Percentiles rank a stretch among this genome's conserved stretches.
These are phyloP conservation scores for Escovopsis weberi DNA, from an alignment of 2,329 filamentous ascomycete species.

Conservation along the genomic window DNA sequence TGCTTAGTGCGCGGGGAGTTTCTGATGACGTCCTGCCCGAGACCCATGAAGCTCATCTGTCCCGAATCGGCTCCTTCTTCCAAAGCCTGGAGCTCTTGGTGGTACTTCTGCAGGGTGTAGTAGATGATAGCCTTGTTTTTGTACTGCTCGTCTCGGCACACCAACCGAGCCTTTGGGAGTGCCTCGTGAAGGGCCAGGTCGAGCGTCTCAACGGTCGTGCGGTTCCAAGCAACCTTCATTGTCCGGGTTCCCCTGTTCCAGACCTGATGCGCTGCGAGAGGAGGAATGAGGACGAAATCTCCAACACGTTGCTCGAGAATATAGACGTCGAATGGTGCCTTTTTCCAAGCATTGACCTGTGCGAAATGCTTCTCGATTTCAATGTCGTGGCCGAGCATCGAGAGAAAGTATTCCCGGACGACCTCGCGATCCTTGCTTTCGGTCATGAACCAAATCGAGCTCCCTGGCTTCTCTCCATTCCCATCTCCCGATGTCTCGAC, in stretches of 20 bases:
- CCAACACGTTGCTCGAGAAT: slow-evolving; percentile 81
- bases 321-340: slow-evolving; percentile 84
- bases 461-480: slow-evolving; percentile 67
- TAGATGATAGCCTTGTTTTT: slow-evolving; percentile 96
- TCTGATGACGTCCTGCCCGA: slow-evolving; percentile 30
- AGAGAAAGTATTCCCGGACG: slow-evolving; percentile 87
- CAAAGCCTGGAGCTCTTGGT: slow-evolving; percentile 39
- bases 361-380: slow-evolving; percentile 96
- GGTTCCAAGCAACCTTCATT: slow-evolving; percentile 97
- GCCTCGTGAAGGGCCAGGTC: slow-evolving; percentile 77
- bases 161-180: slow-evolving; percentile 72
- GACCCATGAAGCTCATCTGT: slow-evolving; percentile 31
- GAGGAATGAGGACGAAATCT: slow-evolving; percentile 87
- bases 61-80: slow-evolving; percentile 33
- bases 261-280: slow-evolving; percentile 87
- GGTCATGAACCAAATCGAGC: slow-evolving; percentile 98
- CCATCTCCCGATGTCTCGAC: slow-evolving; percentile 69
- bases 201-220: slow-evolving; percentile 82
- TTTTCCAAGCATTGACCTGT: slow-evolving; percentile 89
- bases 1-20: slow-evolving; percentile 41
- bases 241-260: slow-evolving; percentile 96
- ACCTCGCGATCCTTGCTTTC: slow-evolving; percentile 83
- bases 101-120: slow-evolving; percentile 72
- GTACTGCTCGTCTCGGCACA: slow-evolving; percentile 95
- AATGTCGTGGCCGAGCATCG: slow-evolving; percentile 86